A percentile compares a stretch with the other conserved stretches of the same genome.
phyloP scores from a whole-genome alignment of 768 basidiomycete species.

The Lactarius tabidus region DNA sequence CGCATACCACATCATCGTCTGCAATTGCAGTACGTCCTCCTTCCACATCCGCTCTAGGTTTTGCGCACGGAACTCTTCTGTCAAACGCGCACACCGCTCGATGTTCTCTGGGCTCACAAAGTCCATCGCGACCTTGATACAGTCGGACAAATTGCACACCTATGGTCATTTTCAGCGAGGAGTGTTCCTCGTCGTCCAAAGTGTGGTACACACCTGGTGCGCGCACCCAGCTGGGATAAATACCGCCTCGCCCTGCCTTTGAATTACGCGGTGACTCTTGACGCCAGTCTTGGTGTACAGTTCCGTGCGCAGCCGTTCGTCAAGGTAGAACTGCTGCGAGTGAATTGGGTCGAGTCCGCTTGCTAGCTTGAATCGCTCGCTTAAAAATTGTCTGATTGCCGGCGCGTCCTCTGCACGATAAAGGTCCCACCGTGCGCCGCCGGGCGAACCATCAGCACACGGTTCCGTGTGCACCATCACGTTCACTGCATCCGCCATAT shows the following conservation, averaged over 20 bases:
- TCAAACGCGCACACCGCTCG: constrained; percentile 74
- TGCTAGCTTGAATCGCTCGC: constrained; percentile 66
- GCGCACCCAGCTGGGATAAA: constrained; percentile 95
- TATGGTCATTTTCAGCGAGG: constrained; percentile 32
- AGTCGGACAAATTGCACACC: constrained; percentile 90
- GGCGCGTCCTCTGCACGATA: constrained; percentile 77
- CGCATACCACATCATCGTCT: constrained; percentile 91
- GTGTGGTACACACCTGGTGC: constrained; percentile 59
- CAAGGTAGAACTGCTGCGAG: constrained; percentile 82
- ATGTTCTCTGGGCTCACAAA: constrained; percentile 95
- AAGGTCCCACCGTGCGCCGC: constrained; percentile 89
- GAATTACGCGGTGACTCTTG: constrained; percentile 79
- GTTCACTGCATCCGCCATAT: constrained; percentile 91
- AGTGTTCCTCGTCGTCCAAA: background rate
- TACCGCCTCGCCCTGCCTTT: constrained; percentile 87
- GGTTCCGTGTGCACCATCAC: constrained; percentile 72
- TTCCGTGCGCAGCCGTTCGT: constrained; percentile 58
- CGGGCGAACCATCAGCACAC: constrained; percentile 53
- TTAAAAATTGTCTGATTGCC: constrained; percentile 69
- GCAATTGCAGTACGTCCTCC: constrained; percentile 86
- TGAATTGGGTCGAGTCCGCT: constrained; percentile 79
- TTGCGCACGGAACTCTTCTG: constrained; percentile 84
- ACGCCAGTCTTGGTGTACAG: constrained; percentile 66
- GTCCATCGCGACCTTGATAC: constrained; percentile 92
- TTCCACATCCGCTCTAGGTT: constrained; percentile 87